A percentile compares a stretch with the other conserved stretches of the same genome.
These are phyloP conservation scores for Stevia rebaudiana DNA, from an alignment of 140 eudicot species.

Conservation along the genomic window DNA sequence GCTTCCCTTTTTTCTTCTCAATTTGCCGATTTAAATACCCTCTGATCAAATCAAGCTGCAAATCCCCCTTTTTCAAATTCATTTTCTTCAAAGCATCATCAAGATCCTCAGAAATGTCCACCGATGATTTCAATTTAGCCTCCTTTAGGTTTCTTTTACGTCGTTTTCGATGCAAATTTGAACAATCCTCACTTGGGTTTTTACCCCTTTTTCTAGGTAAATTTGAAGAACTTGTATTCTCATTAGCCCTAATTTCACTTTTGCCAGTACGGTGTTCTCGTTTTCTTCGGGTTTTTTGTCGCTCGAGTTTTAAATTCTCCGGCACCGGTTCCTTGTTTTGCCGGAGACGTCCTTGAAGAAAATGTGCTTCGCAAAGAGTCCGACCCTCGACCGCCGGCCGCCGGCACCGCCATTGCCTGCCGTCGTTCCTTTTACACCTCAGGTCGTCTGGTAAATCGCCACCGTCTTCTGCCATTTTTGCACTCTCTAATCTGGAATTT, in stretches of 20 bases:
- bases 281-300: conserved; percentile 23
- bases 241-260: conserved; percentile 18
- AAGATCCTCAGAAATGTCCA: conserved; percentile 53
- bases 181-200: neutral
- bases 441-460: conserved; percentile 44
- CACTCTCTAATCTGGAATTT: conserved; percentile 3
- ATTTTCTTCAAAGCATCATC: conserved; percentile 72
- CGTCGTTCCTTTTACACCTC: conserved; percentile 79
- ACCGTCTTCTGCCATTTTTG: conserved; percentile 36
- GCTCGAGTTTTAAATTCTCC: conserved; percentile 59
- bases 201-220: conserved; percentile 16
- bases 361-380: conserved; percentile 73
- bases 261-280: conserved; percentile 21
- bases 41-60: conserved; percentile 74
- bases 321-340: conserved; percentile 68
- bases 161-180: conserved; percentile 15
- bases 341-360: conserved; percentile 70
- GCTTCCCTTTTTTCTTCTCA: conserved; percentile 64
- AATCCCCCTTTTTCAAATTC: conserved; percentile 75
- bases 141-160: conserved; percentile 19
- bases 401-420: conserved; percentile 88
- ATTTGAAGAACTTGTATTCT: conserved; percentile 7
- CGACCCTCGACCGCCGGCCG: conserved; percentile 58
- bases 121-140: conserved; percentile 27
- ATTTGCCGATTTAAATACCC: conserved; percentile 62